Base-by-base conservation (phyloP, 2,329 filamentous ascomycete genomes). In the Dactylellina parvicollis region DNA sequence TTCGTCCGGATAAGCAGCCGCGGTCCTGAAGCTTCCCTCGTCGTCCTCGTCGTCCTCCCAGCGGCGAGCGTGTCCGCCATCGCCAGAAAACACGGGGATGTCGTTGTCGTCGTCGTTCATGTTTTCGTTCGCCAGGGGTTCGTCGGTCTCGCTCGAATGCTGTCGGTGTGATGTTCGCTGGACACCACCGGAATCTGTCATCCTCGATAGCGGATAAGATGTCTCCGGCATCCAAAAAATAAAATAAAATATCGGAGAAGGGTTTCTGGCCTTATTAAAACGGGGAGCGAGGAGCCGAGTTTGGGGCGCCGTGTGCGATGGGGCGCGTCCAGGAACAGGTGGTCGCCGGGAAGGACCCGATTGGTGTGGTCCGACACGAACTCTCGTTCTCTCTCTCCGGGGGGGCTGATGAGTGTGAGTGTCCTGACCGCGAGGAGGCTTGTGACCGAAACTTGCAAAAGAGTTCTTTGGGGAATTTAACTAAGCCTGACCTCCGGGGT, bases 1-100 rank as follows among this genome's bases (percentile, higher is more conserved):
- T 80, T 98, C 92, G 74, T 91, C 92, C 1, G 85, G 84, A 80
- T 96, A 96, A 66, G 87, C 85, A 61, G 86, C 83, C 18, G 76
- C 76, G 66, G 80, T 81, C 73, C 60, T 54, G 24, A 54, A 26
- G 18, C 20, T 46, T 4, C 34, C 50, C 14, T 66, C 55, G 3
- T 47, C 55, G 10, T 40, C 30, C 5, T 49, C 47, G n/a, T 56
- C 61, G 7, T 47, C 50, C 4, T 57, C 61, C 46, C 55, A 57
- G 30, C 42, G 50, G 32, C 30, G 36, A 22, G 44, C 18, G 46
- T 46, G 24, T 30, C 75, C 76, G 30, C 26, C 50, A 10, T 42
- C 72, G 4, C 60, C 30, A n/a, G 76, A 74, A 47, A 80, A 78
- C 78, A 79, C 79, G 1, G 49, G 46, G n/a, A 20, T 65, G 0